Evolutionary conservation across 1,284 basidiomycete genomes (phyloP), one percentile per base, ranked within the genome.

Genomic region (Coniferiporia sulphurascens): DNA sequence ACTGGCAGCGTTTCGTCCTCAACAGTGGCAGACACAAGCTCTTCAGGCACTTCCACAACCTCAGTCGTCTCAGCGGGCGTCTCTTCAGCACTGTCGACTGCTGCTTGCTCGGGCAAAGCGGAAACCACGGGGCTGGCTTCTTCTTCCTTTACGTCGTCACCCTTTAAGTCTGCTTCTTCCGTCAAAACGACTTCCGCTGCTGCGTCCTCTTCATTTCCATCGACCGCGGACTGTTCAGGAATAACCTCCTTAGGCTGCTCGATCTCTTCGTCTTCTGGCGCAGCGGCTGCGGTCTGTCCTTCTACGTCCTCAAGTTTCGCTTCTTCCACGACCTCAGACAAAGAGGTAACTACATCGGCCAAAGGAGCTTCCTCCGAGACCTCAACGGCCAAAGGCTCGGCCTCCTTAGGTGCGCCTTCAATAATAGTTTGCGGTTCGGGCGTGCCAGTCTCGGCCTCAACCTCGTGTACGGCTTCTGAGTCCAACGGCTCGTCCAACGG

Each of bases 401-500:
- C 41, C 41, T 43, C 41, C 41, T 43, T n/a, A 13, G 41, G 12
- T 43, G 7, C 41, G 41, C 8, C 41, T 7, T 13, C 41, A 43
- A 43, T 3, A 3, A 43, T 43, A n/a, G n/a, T 43, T 7, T 43
- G 41, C 41, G 41, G 41, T 43, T 43, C 41, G 8, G 41, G 41
- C 10, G 41, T 7, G 3, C 7, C 50, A 34, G 35, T 32, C 52
- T 59, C 48, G 22, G 52, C 15, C 19, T 46, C 64, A 61, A 49
- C 32, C 36, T 13, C 44, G 27, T 27, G 27, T 27, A 27, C 27
- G 27, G 27, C 3, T 27, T 27, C 27, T 27, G 27, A 27, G 5
- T 27, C 27, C 27, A 27, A 27, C 27, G 27, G 27, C 27, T 27
- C 5, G 27, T 27, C 5, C 27, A 3, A 2, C 5, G 27, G 5